Conservation (phyloP, 139 green algal species). For the Chlorella sp. region DNA sequence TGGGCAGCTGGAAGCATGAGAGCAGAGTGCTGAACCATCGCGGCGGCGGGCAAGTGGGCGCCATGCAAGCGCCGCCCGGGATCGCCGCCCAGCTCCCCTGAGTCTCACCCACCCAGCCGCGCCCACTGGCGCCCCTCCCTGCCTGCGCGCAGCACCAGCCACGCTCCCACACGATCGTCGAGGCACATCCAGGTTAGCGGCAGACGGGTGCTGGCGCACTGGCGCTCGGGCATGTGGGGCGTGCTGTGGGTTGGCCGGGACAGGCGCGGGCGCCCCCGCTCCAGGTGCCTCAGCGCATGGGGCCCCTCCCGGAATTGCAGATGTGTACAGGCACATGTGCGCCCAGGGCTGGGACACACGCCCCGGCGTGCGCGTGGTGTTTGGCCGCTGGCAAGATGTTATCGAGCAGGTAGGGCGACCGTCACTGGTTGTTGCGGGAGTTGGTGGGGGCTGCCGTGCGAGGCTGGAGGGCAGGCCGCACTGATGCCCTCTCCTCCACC, state of each 20-base stretch:
- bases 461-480: neutral
- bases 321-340: conserved; percentile 79
- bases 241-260: no score
- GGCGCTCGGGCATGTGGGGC: no score
- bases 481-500: neutral
- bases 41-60: no score
- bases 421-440: neutral
- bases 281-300: no score
- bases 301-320: no score
- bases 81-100: no score
- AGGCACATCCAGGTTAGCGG: conserved; percentile 96
- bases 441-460: neutral
- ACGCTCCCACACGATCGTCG: conserved; percentile 89
- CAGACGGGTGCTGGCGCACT: no score
- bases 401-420: conserved; percentile 46
- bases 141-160: conserved; percentile 24
- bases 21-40: no score
- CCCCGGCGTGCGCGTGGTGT: conserved; percentile 80
- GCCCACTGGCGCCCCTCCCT: neutral
- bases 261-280: no score
- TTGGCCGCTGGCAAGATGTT: conserved; percentile 91
- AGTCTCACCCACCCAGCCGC: no score
- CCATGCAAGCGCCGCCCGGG: no score
- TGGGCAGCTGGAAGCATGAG: no score
- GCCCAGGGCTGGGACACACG: conserved; percentile 76